These are phyloP conservation scores for Aspergillus sp. DNA, from an alignment of 2,329 filamentous ascomycete genomes.

Conservation along the genomic window DNA sequence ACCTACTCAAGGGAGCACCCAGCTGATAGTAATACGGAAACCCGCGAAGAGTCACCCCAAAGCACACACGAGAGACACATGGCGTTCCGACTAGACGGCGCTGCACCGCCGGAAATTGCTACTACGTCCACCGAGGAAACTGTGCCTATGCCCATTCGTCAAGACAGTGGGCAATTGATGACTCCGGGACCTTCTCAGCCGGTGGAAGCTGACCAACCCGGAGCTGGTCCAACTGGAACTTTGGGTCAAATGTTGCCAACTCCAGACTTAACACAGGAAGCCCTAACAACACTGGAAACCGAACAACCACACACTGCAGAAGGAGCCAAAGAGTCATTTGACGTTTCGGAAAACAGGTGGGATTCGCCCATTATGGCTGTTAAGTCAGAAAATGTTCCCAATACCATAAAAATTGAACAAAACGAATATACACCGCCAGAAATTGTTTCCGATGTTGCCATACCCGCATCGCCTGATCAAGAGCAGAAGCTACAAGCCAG, in stretches of 20 bases:
- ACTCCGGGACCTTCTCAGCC: slow-evolving; percentile 27
- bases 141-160: neutral
- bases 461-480: neutral
- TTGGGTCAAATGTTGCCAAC: slow-evolving; percentile 11
- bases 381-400: neutral
- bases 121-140: neutral
- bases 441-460: neutral
- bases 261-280: slow-evolving; percentile 16
- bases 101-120: slow-evolving; percentile 2
- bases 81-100: slow-evolving; percentile 19
- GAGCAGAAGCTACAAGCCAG: slow-evolving; percentile 8
- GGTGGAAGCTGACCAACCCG: neutral
- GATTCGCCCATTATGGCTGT: neutral
- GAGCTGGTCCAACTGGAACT: neutral
- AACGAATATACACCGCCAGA: neutral
- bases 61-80: neutral
- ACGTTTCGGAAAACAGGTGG: neutral
- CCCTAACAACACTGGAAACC: neutral
- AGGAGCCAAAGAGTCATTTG: neutral
- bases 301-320: neutral
- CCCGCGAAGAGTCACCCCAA: neutral
- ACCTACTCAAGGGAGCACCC: neutral
- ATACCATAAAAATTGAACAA: neutral
- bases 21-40: neutral
- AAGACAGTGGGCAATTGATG: slow-evolving; percentile 16